Evolutionary conservation across 83 land plant genomes (phyloP), one percentile per base, ranked within the genome.

Genomic region (Thuja plicata): DNA sequence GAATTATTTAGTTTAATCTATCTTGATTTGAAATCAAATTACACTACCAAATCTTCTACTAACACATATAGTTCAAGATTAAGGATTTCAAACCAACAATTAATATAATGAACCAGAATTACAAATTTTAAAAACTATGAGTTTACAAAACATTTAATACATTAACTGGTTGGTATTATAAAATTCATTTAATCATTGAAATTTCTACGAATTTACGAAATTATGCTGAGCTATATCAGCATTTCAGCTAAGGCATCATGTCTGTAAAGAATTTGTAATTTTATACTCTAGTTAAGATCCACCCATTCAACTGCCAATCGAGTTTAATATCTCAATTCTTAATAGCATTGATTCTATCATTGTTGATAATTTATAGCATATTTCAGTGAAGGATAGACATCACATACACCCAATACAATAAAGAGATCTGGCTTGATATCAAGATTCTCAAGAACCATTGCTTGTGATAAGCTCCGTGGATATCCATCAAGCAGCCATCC

Each of bases 401-500:
- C 85, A 90, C 95, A 90, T 94, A 94, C 99, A 73, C 96, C 95
- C 84, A 97, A 88, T 41, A 97, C 86, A 84, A 97, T 87, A 89
- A 90, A 97, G 11, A 96, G 57, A 88, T 97, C 94, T n/a, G 99
- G 99, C 81, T 90, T 87, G 79, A 96, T 92, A 9, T 88, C 86
- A 82, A 92, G 52, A 15, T 93, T 91, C 80, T 98, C 97, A 80
- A 98, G 94, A 73, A 94, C 93, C 81, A 96, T 84, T 87, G 99
- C 99, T 87, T 98, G 99, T 8, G 95, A 87, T 83, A 82, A 87
- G 88, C 93, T 98, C 81, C 99, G 90, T 27, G 99, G 99, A 90
- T 95, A 98, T 30, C 99, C 99, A 95, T 98, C 99, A 66, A 98
- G 89, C 80, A 98, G 96, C 99, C 99, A 98, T 37, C 99, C 99